Evolutionary conservation across 2,329 filamentous ascomycete genomes (phyloP).

Genomic region (Ploettnerulaceae sp.): DNA sequence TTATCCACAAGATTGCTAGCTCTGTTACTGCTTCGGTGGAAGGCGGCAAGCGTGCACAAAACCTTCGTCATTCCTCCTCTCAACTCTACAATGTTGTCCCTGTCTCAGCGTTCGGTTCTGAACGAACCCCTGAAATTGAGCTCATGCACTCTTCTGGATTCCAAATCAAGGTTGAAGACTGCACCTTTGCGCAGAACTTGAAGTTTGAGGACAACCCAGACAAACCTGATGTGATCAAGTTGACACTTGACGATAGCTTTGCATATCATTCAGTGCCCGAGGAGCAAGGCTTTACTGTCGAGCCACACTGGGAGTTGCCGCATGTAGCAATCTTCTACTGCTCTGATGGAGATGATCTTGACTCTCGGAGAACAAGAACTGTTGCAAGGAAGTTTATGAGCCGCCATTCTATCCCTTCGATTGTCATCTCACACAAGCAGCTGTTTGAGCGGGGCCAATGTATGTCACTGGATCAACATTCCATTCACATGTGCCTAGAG

Average conservation of each 20-base stretch:
- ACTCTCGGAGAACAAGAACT: slow-evolving; percentile 37
- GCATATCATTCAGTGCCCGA: slow-evolving; percentile 36
- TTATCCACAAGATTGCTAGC: slow-evolving; percentile 45
- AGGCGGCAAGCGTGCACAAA: slow-evolving; percentile 30
- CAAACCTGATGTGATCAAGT: slow-evolving; percentile 39
- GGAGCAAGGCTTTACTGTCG: slow-evolving; percentile 35
- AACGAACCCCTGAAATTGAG: slow-evolving; percentile 44
- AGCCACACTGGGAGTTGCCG: slow-evolving; percentile 43
- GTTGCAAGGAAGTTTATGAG: slow-evolving; percentile 44
- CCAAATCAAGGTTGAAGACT: slow-evolving; percentile 48
- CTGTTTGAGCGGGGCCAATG: slow-evolving; percentile 36
- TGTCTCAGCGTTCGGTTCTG: slow-evolving; percentile 44
- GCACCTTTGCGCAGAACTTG: slow-evolving; percentile 38
- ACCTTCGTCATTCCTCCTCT: slow-evolving; percentile 35
- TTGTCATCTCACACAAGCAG: slow-evolving; percentile 45
- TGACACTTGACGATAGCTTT: slow-evolving; percentile 35
- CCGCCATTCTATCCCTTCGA: slow-evolving; percentile 43
- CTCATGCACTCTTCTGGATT: slow-evolving; percentile 47
- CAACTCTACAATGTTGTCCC: slow-evolving; percentile 49
- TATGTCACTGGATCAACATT: slow-evolving; percentile 38
- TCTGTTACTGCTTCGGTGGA: slow-evolving; percentile 41
- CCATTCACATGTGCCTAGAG: slow-evolving; percentile 46
- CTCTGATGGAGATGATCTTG: slow-evolving; percentile 40
- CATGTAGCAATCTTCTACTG: slow-evolving; percentile 48
- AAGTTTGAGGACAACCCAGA: slow-evolving; percentile 31